phyloP scores from a whole-genome alignment of 164 flowering plant species.

The Santalum album region DNA sequence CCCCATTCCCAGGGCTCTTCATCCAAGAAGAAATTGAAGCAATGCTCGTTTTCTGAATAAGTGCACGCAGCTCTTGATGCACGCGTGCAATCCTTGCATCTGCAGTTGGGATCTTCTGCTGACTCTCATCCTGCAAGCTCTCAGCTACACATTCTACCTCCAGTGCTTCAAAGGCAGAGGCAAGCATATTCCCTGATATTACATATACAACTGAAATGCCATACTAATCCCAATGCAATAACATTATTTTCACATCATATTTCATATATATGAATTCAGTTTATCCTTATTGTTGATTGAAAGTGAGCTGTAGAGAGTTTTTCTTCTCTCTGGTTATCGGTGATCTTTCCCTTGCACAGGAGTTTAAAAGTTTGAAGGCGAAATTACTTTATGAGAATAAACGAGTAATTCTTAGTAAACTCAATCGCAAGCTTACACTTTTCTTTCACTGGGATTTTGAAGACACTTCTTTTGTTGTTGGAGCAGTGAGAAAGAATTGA shows the following conservation, averaged over 20 bases:
- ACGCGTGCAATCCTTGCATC: constrained; percentile 60
- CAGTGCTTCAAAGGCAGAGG: constrained; percentile 29
- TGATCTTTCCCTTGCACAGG: constrained; percentile 20
- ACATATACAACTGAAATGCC: background rate
- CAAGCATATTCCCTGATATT: constrained; percentile 6
- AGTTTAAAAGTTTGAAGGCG: constrained; percentile 16
- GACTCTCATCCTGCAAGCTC: constrained; percentile 77
- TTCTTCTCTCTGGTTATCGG: background rate
- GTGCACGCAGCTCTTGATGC: constrained; percentile 52
- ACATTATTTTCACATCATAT: background rate
- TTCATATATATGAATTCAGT: background rate
- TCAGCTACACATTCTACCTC: constrained; percentile 5
- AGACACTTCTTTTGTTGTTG: constrained; percentile 7
- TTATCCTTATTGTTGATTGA: background rate
- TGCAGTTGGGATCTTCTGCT: constrained; percentile 41
- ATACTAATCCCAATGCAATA: background rate
- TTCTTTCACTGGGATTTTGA: background rate
- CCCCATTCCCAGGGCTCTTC: constrained; percentile 77
- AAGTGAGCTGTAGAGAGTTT: background rate
- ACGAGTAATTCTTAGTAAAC: constrained; percentile 29
- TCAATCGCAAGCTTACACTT: background rate
- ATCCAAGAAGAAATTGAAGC: constrained; percentile 84
- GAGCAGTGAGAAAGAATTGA: constrained; percentile 27
- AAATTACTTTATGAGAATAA: constrained; percentile 23
- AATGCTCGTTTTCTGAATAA: constrained; percentile 71